A percentile compares a stretch with the other conserved stretches of the same genome.
These are phyloP conservation scores for Wickerhamomyces subpelliculosus DNA, from an alignment of 805 yeast genomes.

Conservation along the genomic window DNA sequence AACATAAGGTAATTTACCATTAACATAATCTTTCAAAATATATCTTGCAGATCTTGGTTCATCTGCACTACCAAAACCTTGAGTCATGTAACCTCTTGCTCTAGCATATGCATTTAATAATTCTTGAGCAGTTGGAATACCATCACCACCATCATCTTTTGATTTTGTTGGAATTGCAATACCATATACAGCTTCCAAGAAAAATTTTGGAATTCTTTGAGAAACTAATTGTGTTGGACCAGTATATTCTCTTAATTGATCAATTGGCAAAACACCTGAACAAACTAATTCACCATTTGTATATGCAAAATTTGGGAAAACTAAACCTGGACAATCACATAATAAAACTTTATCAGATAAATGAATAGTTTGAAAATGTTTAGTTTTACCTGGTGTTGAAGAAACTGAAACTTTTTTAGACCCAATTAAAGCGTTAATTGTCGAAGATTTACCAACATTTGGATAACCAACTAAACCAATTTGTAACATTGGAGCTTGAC, in stretches of 20 bases:
- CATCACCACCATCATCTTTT: constrained; percentile 81
- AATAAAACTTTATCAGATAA: constrained; percentile 75
- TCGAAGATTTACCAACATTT: constrained; percentile 94
- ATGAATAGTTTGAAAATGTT: constrained; percentile 94
- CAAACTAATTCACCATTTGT: constrained; percentile 96
- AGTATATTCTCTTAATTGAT: constrained; percentile 86
- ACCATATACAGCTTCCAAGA: constrained; percentile 88
- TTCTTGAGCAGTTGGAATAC: constrained; percentile 85
- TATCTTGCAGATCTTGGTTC: constrained; percentile 91
- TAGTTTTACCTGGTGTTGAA: constrained; percentile 97
- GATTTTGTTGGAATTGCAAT: constrained; percentile 75
- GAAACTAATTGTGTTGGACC: constrained; percentile 85
- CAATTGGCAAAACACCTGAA: constrained; percentile 98
- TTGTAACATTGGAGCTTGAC: constrained; percentile 60
- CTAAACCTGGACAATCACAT: constrained; percentile 99
- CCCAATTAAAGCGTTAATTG: constrained; percentile 94
- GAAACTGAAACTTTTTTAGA: constrained; percentile 98
- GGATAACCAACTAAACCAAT: constrained; percentile 98
- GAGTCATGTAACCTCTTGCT: constrained; percentile 96
- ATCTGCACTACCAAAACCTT: constrained; percentile 95
- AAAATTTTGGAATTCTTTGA: constrained; percentile 82
- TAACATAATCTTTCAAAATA: constrained; percentile 89
- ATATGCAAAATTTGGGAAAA: constrained; percentile 95
- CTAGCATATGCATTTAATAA: constrained; percentile 86
- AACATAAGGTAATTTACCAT: constrained; percentile 77